These are phyloP conservation scores for Penstemon newberryi DNA, from an alignment of 257 asterid species.

Conservation along the genomic window DNA sequence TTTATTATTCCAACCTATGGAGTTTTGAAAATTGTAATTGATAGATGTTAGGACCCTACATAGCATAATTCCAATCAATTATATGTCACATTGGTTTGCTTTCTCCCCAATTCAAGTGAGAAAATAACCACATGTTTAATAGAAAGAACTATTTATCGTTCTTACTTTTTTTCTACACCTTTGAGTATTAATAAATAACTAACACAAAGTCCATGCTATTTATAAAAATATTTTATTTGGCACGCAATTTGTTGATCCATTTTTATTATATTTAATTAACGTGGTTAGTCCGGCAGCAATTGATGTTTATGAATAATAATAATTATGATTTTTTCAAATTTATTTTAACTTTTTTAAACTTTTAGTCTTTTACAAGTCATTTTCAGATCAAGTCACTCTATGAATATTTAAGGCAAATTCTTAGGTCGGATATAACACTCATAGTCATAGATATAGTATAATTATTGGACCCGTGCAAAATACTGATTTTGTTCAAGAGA, in stretches of 20 bases:
- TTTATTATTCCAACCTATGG: background rate
- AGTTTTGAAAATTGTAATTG: background rate
- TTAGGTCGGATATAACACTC: too few species aligned
- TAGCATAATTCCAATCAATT: background rate
- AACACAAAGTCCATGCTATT: too few species aligned
- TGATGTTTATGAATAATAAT: too few species aligned
- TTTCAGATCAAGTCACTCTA: background rate
- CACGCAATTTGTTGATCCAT: background rate
- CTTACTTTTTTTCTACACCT: background rate
- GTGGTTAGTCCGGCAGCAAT: background rate
- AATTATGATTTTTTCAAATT: conserved; percentile 1
- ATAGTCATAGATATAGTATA: too few species aligned
- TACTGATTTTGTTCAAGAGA: too few species aligned
- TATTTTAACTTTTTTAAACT: background rate
- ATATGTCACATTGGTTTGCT: too few species aligned
- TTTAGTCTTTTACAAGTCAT: background rate
- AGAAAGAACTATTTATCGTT: background rate
- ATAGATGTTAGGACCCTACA: background rate
- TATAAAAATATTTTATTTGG: background rate
- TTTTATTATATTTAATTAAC: background rate
- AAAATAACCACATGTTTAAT: background rate
- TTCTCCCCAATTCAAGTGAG: too few species aligned
- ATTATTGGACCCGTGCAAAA: too few species aligned
- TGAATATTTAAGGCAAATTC: too few species aligned
- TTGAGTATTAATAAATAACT: background rate